Evolutionary conservation across 108 stramenopile species (phyloP).

Genomic region (Discostella stelligeroides): DNA sequence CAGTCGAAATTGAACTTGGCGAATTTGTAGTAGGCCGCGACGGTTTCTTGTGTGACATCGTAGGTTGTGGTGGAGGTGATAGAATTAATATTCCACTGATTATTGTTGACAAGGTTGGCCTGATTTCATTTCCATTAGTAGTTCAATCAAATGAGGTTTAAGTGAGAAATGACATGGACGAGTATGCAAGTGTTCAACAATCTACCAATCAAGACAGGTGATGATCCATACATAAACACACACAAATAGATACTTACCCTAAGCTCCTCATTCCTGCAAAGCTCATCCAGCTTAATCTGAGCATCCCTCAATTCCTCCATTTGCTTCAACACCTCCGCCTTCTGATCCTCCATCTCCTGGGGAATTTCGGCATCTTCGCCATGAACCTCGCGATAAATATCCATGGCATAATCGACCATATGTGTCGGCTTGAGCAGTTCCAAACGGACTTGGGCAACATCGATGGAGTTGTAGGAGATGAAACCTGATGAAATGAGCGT

Average conservation of each 20-base stretch:
- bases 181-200: constrained; percentile 1
- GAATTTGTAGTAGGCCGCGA: constrained; percentile 80
- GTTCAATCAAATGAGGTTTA: neutral
- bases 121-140: constrained; percentile 19
- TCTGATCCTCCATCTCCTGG: constrained; percentile 82
- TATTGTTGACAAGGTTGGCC: constrained; percentile 65
- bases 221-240: neutral
- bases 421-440: constrained; percentile 82
- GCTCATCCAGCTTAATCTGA: constrained; percentile 65
- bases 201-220: no score
- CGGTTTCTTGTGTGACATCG: constrained; percentile 71
- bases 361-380: constrained; percentile 59
- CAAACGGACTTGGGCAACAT: constrained; percentile 83
- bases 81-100: constrained; percentile 80
- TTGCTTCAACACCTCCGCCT: constrained; percentile 60
- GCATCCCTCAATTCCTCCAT: constrained; percentile 81
- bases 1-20: constrained; percentile 95
- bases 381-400: constrained; percentile 78
- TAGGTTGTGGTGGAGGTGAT: constrained; percentile 50
- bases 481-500: constrained; percentile 64
- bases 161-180: neutral
- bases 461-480: constrained; percentile 62
- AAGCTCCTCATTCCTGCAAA: constrained; percentile 74
- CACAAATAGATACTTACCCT: constrained; percentile 55
- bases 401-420: constrained; percentile 94